phyloP scores from a whole-genome alignment of 129 eudicot genomes.

The Calendula officinalis region DNA sequence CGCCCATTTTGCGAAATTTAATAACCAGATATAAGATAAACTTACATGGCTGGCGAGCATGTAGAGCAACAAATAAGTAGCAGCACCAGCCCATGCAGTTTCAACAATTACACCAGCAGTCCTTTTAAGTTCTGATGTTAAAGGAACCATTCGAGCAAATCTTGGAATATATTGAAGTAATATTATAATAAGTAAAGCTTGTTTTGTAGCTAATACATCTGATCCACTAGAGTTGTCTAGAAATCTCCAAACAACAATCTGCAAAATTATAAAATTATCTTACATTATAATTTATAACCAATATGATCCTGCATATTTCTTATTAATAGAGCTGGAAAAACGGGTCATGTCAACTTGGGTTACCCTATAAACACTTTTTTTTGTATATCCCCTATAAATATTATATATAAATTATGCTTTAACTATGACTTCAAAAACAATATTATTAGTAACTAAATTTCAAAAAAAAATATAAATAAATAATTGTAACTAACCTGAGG shows the following conservation, averaged over 20 bases:
- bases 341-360: no score
- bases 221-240: constrained; percentile 63
- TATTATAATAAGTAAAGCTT: constrained; percentile 60
- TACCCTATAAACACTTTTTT: no score
- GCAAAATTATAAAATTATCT: constrained; percentile 27
- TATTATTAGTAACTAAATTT: no score
- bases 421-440: no score
- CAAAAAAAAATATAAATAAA: no score
- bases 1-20: not conserved
- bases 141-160: constrained; percentile 58
- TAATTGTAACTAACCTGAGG: constrained; percentile 79
- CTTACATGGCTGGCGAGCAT: constrained; percentile 97
- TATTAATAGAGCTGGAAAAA: no score
- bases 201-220: constrained; percentile 70
- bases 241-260: constrained; percentile 85
- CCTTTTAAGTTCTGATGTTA: constrained; percentile 78
- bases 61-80: constrained; percentile 71
- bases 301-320: no score
- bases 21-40: not conserved
- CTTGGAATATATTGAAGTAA: constrained; percentile 81
- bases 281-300: not conserved
- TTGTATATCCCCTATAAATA: no score
- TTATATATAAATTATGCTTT: no score
- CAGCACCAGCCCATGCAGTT: constrained; percentile 99
- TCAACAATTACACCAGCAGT: constrained; percentile 91